Evolutionary conservation across 1,284 basidiomycete species (phyloP).

Genomic region (Pholiota adiposa): DNA sequence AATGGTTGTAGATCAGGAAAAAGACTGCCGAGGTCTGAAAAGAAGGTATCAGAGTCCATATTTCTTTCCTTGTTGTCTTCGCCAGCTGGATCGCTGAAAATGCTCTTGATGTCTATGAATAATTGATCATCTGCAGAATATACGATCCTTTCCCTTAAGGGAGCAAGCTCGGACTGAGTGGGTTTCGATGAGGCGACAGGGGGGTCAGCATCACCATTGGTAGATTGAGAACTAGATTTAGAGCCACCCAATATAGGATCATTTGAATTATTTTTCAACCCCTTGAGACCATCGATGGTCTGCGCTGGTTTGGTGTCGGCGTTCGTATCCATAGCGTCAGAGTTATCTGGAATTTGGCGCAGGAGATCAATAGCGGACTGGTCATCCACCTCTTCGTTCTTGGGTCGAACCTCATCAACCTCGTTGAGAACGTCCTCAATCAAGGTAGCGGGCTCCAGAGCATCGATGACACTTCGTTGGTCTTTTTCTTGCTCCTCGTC

Average conservation of each 20-base stretch:
- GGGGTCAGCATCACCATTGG: conserved; percentile 33
- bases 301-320: conserved; percentile 11
- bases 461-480: conserved; percentile 57
- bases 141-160: conserved; percentile 61
- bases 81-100: conserved; percentile 35
- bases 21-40: conserved; percentile 51
- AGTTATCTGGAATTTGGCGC: conserved; percentile 36
- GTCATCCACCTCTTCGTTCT: conserved; percentile 69
- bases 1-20: conserved; percentile 68
- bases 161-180: conserved; percentile 46
- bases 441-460: conserved; percentile 50
- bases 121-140: conserved; percentile 61
- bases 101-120: conserved; percentile 59
- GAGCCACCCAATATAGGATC: conserved; percentile 56
- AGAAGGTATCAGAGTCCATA: conserved; percentile 36
- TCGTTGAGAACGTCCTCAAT: conserved; percentile 58
- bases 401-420: conserved; percentile 48
- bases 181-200: conserved; percentile 35
- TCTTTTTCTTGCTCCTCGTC: conserved; percentile 64
- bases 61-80: conserved; percentile 31
- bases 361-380: conserved; percentile 46
- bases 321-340: conserved; percentile 8
- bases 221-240: conserved; percentile 41
- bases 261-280: conserved; percentile 43
- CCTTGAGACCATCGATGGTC: conserved; percentile 11